A percentile compares a stretch with the other conserved stretches of the same genome.
These are phyloP conservation scores for Saccharomycopsis hybrid DNA, from an alignment of 1,139 yeast genomes.

Conservation along the genomic window DNA sequence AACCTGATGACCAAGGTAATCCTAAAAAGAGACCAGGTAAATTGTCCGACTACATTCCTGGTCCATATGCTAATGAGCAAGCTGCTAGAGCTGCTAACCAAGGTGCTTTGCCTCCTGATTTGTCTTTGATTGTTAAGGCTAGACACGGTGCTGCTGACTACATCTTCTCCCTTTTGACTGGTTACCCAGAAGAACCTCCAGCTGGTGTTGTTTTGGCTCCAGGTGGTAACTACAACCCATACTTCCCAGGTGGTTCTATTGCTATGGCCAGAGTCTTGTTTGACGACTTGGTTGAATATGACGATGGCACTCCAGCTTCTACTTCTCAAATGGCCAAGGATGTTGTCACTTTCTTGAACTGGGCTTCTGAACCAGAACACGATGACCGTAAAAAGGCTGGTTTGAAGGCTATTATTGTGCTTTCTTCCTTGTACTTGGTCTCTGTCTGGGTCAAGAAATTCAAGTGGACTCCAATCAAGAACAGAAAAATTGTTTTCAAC, in stretches of 20 bases:
- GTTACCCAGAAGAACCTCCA: constrained; percentile 98
- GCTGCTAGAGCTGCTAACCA: constrained; percentile 99
- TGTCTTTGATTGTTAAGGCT: constrained; percentile 95
- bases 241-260: constrained; percentile 99
- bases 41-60: constrained; percentile 90
- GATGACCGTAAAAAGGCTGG: constrained; percentile 98
- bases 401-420: constrained; percentile 79
- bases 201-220: constrained; percentile 93
- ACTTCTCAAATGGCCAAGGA: constrained; percentile 99
- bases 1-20: constrained; percentile 98
- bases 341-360: constrained; percentile 89
- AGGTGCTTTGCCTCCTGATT: constrained; percentile 98
- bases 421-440: constrained; percentile 73
- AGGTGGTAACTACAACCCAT: constrained; percentile 97
- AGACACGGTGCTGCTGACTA: constrained; percentile 98
- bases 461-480: constrained; percentile 96
- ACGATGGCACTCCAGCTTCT: constrained; percentile 98
- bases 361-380: constrained; percentile 99
- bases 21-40: constrained; percentile 99
- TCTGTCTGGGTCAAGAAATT: constrained; percentile 94
- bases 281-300: constrained; percentile 95
- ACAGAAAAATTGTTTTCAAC: constrained; percentile 88
- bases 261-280: constrained; percentile 98
- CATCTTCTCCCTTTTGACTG: constrained; percentile 90
- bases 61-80: constrained; percentile 95